Conservation (phyloP, 2,329 filamentous ascomycete species). For the Magnaporthales sp. region DNA sequence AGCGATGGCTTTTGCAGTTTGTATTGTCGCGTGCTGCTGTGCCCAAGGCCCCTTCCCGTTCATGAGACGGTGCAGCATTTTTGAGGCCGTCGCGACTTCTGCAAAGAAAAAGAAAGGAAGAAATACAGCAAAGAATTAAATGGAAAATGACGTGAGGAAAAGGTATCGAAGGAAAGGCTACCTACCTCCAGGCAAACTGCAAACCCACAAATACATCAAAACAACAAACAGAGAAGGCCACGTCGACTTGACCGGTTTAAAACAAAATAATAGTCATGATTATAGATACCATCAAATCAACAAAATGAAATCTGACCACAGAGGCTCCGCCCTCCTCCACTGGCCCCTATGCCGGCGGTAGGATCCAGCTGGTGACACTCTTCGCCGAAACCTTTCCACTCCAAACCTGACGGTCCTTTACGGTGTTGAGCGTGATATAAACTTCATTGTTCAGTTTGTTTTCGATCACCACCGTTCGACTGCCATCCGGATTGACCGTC, state of each 20-base stretch:
- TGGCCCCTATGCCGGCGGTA: slow-evolving; percentile 18
- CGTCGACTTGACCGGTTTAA: not conserved
- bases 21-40: not conserved
- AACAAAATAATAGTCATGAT: not conserved
- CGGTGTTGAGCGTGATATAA: slow-evolving; percentile 27
- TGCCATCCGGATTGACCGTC: slow-evolving; percentile 35
- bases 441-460: slow-evolving; percentile 37
- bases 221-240: not conserved
- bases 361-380: slow-evolving; percentile 30
- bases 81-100: not conserved
- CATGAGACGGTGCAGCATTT: not conserved
- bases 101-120: not conserved
- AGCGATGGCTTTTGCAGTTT: not conserved
- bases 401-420: slow-evolving; percentile 25
- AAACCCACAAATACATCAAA: not conserved
- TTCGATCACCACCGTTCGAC: slow-evolving; percentile 34
- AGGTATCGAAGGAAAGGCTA: too few relatives aligned
- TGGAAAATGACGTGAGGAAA: too few relatives aligned
- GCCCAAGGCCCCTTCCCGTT: not conserved
- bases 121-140: too few relatives aligned
- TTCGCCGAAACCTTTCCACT: slow-evolving; percentile 24
- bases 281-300: not conserved
- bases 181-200: too few relatives aligned
- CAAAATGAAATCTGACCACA: not conserved
- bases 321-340: not conserved